A percentile compares a stretch with the other conserved stretches of the same genome.
phyloP scores from a whole-genome alignment of 2,329 filamentous ascomycete species.

The Aureobasidium sp. region DNA sequence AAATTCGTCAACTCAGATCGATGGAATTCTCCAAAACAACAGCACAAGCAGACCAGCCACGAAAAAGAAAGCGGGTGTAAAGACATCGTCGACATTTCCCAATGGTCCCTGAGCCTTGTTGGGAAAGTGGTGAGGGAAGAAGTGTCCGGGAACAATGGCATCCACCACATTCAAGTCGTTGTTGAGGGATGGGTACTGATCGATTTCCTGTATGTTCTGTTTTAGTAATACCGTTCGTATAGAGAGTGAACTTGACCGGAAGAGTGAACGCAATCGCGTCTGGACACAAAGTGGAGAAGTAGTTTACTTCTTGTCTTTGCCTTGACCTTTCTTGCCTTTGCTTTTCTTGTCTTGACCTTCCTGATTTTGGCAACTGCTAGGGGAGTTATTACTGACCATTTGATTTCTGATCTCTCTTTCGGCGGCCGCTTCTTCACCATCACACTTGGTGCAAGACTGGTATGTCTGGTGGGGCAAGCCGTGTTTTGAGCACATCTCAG shows the following conservation, averaged over 20 bases:
- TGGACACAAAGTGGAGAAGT: too few species aligned
- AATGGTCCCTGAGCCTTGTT: neutral
- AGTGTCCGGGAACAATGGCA: too few species aligned
- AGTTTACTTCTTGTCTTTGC: neutral
- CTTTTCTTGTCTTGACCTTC: neutral
- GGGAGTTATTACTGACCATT: neutral
- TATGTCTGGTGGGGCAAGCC: neutral
- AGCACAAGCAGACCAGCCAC: neutral
- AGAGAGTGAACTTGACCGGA: too few species aligned
- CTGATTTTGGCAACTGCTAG: neutral
- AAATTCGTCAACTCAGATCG: neutral
- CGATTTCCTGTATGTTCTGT: neutral
- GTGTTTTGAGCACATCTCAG: neutral
- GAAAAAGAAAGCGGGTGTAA: neutral
- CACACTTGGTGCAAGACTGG: neutral
- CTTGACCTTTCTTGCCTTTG: neutral
- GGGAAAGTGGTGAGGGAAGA: neutral
- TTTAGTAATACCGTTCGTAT: neutral
- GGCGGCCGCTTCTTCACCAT: neutral
- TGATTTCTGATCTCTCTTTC: neutral
- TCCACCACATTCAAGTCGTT: too few species aligned
- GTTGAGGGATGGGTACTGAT: too few species aligned
- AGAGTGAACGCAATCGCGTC: too few species aligned
- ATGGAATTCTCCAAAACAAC: neutral
- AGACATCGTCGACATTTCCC: neutral